Base-by-base conservation (phyloP, 805 yeast genomes). In the Candida schatavii region DNA sequence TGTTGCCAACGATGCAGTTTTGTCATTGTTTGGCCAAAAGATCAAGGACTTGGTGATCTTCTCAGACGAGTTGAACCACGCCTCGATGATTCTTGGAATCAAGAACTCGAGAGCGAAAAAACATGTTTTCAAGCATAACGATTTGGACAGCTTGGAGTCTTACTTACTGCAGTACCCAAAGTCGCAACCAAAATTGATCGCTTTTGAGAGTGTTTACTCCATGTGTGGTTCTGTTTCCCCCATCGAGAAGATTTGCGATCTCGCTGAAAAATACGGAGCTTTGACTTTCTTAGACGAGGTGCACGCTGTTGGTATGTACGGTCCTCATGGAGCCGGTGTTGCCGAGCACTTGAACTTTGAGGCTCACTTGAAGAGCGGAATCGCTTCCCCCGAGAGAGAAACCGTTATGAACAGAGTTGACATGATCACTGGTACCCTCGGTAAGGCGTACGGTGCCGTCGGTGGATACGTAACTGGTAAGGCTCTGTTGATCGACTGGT, bases 301-400 rank as follows among this genome's bases (percentile, higher is more conserved):
- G 29, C 99, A 93, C 59, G 98, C 99, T 27, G 98, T 93, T 36
- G 99, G 99, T 42, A 78, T 93, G 83, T 93, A 93, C 61, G 99
- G 99, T 56, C 98, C 99, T 46, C 96, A 87, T 56, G 99, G 99
- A 60, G 99, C 97, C 26, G 99, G 99, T 70, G 98, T 93, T 42
- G 97, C 98, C 37, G 99, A 93, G 67, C 99, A 93, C 63, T 74
- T 85, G 56, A 88, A 93, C 67, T 93, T 89, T 54, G 87, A 87
- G 36, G 81, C 82, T 42, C 95, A 91, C 61, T 78, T 87, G 57
- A 61, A 70, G 44, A 64, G 81, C 13, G 93, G 93, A 50, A 69
- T 80, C 51, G 74, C 74, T 11, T 69, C 78, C 14, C 64, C 67
- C 37, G 54, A 51, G 35, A 49, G 54, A 32, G 64, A 71, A 43